Base-by-base conservation (phyloP, 2,329 filamentous ascomycete genomes). In the Alternaria rosae region DNA sequence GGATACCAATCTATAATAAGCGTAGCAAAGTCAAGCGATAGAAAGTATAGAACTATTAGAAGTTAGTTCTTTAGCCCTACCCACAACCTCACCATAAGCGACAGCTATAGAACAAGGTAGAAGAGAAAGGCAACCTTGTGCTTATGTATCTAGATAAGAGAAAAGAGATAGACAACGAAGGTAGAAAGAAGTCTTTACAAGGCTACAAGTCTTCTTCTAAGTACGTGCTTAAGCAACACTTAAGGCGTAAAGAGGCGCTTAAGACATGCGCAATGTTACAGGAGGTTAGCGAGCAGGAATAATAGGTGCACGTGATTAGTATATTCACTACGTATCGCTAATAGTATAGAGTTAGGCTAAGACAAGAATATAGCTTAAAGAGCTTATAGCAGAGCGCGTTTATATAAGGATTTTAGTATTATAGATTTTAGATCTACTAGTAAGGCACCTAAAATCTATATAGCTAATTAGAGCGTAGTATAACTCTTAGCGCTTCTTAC, bases 241-340 rank as follows among this genome's bases (percentile, higher is more conserved):
- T 98, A 13, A 93, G 93, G 69, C 90, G 95, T 41, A 95, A 99
- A 80, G 94, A 99, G 82, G 95, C 94, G 1, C 84, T 99, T 5
- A 83, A n/a, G n/a, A n/a, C n/a, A n/a, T n/a, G n/a, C n/a, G 26
- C 26, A 28, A 10, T 45, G 43, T 45, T 21, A 45, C 43, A 21
- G 43, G 43, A 13, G 43, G 17, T 21, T 13, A 21, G 20, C 20
- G 25, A 15, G 43, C n/a, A n/a, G n/a, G n/a, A n/a, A n/a, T n/a
- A n/a, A 45, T 45, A 45, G 43, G 20, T 45, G 26, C 26, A 28
- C 4, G 3, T 28, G 10, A 10, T 28, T 28, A 28, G 10, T 28
- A 28, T 28, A 28, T 45, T 45, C 20, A 45, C 43, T 45, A 25
- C 43, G 43, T 45, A 45, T 45, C 17, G 43, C 43, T 45, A 21